Percentiles rank a stretch among this genome's conserved stretches.
These are phyloP conservation scores for Xerocomus tenax DNA, from an alignment of 1,284 basidiomycete species.

Conservation along the genomic window DNA sequence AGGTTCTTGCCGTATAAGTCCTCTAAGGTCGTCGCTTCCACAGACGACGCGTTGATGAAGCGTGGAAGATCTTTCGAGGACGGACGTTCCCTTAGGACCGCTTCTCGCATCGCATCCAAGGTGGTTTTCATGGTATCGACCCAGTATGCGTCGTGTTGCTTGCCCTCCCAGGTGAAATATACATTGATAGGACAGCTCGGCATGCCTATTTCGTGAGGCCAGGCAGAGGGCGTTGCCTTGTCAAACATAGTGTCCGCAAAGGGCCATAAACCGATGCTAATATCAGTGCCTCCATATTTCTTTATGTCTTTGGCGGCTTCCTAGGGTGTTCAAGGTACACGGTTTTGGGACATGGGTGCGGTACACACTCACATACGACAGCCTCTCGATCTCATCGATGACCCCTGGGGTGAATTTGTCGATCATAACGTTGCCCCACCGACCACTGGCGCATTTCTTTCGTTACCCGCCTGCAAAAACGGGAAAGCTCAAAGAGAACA, in stretches of 20 bases:
- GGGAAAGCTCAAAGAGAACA: not conserved
- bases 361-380: not conserved
- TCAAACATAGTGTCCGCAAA: constrained; percentile 23
- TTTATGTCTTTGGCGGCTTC: not conserved
- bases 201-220: constrained; percentile 19
- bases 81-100: constrained; percentile 3
- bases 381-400: not conserved
- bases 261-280: constrained; percentile 21
- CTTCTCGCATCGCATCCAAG: constrained; percentile 8
- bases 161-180: constrained; percentile 22
- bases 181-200: constrained; percentile 21
- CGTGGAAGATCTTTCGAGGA: constrained; percentile 6
- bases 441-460: not conserved
- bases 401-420: not conserved
- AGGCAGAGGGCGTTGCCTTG: constrained; percentile 20
- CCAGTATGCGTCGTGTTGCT: constrained; percentile 23
- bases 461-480: not conserved
- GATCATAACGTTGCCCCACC: not conserved
- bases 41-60: constrained; percentile 13
- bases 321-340: not conserved
- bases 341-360: not conserved
- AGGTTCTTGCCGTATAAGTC: constrained; percentile 12
- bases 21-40: constrained; percentile 5
- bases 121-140: constrained; percentile 15
- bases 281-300: not conserved